Conservation (phyloP, 257 asterid genomes). For the Solanum paucissectum region DNA sequence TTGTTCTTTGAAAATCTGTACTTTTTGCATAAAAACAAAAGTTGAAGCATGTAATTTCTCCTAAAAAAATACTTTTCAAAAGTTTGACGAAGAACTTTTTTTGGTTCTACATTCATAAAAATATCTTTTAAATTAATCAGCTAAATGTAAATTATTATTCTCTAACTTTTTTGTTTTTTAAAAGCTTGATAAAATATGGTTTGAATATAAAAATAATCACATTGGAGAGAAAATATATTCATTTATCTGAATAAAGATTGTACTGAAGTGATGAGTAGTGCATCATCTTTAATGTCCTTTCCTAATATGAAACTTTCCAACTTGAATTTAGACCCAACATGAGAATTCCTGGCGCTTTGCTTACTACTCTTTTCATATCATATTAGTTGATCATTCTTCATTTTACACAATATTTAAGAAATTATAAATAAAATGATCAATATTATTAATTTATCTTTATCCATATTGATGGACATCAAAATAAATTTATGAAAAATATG, state of each 20-base stretch:
- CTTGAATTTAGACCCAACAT: no score
- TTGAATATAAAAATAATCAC: not conserved
- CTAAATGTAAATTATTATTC: no score
- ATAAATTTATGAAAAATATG: not conserved
- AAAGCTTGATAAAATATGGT: not conserved
- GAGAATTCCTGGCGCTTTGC: no score
- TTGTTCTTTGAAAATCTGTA: no score
- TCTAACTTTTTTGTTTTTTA: not conserved
- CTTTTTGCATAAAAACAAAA: not conserved
- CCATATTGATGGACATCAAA: not conserved
- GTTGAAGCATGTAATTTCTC: not conserved
- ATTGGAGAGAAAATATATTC: not conserved
- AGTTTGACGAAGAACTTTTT: not conserved
- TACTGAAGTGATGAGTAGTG: not conserved
- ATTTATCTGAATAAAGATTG: not conserved
- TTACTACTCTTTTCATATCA: no score
- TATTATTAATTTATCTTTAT: no score
- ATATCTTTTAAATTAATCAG: not conserved
- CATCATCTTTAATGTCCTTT: no score
- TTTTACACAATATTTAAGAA: no score
- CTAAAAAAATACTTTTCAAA: not conserved
- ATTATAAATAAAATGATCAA: no score
- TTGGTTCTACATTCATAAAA: not conserved
- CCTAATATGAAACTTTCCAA: no score
- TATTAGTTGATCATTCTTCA: no score